Evolutionary conservation across 805 yeast species (phyloP), one percentile per base, ranked within the genome.

Genomic region (Kodamaea laetipori): DNA sequence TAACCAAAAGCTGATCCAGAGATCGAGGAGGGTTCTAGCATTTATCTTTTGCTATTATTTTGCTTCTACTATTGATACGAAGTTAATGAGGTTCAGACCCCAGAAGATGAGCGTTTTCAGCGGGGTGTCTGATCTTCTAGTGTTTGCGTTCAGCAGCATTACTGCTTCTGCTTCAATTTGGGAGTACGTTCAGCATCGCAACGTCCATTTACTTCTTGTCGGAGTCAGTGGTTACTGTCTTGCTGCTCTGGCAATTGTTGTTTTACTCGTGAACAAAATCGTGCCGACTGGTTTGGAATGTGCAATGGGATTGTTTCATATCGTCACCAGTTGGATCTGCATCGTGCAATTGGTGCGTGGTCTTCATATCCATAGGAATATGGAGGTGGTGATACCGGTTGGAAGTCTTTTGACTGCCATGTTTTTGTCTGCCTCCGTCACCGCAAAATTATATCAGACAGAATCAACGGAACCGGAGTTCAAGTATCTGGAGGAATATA

Each of bases 161-260:
- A 26, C 21, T 13, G 43, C 43, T 7, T 40, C 43, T 5, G 17
- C 16, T 4, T 33, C 43, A 3, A 21, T 33, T 12, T 33, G 34
- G 32, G 26, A 35, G 26, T 25, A 40, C 32, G 12, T 13, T 2
- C 32, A 21, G 9, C 18, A 19, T 12, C 19, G 30, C 18, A 24
- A 13, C 26, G 21, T 23, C 4, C n/a, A 16, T 15, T n/a, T 40
- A 27, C 27, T 40, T n/a, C 33, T 40, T 38, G 18, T 40, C 11
- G 26, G 27, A 13, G 24, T 40, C 4, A 40, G 43, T 26, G 43
- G 43, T 13, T 40, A 40, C 27, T 27, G 38, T n/a, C 24, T 40
- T 4, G 41, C 35, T 21, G 17, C 19, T 4, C 30, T 23, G 36
- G 30, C 36, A 4, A 4, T 38, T 6, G 35, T 23, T 10, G 35